These are phyloP conservation scores for Shiraia sp. DNA, from an alignment of 2,329 filamentous ascomycete genomes.

Conservation along the genomic window DNA sequence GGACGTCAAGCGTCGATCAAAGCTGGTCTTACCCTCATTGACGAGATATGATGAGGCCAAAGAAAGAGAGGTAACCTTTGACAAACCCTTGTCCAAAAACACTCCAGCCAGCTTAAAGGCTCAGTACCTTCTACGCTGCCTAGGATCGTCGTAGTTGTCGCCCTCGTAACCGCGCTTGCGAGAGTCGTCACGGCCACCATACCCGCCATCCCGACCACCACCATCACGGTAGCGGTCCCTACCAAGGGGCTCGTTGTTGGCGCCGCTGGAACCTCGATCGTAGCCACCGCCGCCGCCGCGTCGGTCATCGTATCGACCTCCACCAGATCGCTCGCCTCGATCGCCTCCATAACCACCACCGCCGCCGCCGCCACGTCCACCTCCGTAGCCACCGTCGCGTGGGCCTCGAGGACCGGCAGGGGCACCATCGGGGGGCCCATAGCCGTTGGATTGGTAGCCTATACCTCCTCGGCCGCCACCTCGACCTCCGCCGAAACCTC, in stretches of 20 bases:
- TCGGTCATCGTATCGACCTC: constrained; percentile 18
- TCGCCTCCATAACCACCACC: constrained; percentile 26
- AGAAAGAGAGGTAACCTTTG: constrained; percentile 42
- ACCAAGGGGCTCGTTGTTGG: constrained; percentile 83
- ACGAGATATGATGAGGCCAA: constrained; percentile 37
- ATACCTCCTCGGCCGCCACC: constrained; percentile 52
- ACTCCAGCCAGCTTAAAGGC: constrained; percentile 19
- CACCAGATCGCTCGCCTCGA: constrained; percentile 20
- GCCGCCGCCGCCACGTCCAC: constrained; percentile 36
- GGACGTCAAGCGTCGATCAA: constrained; percentile 20
- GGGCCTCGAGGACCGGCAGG: constrained; percentile 53
- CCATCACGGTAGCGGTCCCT: constrained; percentile 52
- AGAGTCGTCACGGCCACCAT: constrained; percentile 46
- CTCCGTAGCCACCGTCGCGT: constrained; percentile 45
- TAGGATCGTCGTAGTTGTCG: constrained; percentile 76
- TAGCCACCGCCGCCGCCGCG: constrained; percentile 20
- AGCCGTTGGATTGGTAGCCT: constrained; percentile 50
- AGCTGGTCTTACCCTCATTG: constrained; percentile 42
- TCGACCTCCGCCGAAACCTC: constrained; percentile 56
- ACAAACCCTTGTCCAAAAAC: constrained; percentile 41
- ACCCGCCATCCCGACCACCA: constrained; percentile 29
- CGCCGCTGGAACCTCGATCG: constrained; percentile 62
- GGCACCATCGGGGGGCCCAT: constrained; percentile 51
- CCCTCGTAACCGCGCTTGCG: constrained; percentile 63
- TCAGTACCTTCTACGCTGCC: constrained; percentile 64